Conservation (phyloP, 371 early-diverging fungal genomes). For the Rhizomucor pusillus region DNA sequence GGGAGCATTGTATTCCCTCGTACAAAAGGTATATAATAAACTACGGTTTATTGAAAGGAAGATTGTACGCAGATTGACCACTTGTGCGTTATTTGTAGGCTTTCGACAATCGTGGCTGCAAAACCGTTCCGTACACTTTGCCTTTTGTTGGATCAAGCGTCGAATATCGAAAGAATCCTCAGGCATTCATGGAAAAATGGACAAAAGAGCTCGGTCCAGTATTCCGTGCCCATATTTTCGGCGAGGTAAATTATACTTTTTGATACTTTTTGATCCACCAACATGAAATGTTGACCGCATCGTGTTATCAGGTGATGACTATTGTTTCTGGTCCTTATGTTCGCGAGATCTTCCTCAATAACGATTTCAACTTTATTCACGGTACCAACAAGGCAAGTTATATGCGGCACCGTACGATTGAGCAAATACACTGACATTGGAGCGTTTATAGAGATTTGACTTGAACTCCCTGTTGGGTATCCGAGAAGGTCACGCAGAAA, state of each 20-base stretch:
- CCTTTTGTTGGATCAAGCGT: constrained; percentile 21
- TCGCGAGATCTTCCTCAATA: constrained; percentile 16
- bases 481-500: constrained; percentile 1
- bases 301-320: constrained; percentile 5
- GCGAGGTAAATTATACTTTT: constrained; percentile 7
- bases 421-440: not conserved
- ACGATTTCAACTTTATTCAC: constrained; percentile 11
- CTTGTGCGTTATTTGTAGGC: too few species aligned
- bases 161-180: constrained; percentile 19
- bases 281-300: too few species aligned
- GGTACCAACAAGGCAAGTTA: constrained; percentile 8
- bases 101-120: constrained; percentile 2
- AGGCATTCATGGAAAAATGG: constrained; percentile 19
- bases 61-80: too few species aligned
- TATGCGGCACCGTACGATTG: too few species aligned
- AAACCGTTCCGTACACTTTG: constrained; percentile 20
- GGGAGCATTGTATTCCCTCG: too few species aligned
- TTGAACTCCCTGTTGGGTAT: constrained; percentile 3
- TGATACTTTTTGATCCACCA: not conserved
- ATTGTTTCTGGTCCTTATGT: constrained; percentile 13
- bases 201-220: constrained; percentile 23
- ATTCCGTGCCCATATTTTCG: constrained; percentile 28
- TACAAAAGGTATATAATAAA: too few species aligned
- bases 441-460: constrained; percentile 10
- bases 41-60: too few species aligned